Percentiles rank a stretch among this genome's conserved stretches.
Evolutionary conservation across 768 basidiomycete genomes (phyloP).

Genomic region (Lactarius hengduanensis): DNA sequence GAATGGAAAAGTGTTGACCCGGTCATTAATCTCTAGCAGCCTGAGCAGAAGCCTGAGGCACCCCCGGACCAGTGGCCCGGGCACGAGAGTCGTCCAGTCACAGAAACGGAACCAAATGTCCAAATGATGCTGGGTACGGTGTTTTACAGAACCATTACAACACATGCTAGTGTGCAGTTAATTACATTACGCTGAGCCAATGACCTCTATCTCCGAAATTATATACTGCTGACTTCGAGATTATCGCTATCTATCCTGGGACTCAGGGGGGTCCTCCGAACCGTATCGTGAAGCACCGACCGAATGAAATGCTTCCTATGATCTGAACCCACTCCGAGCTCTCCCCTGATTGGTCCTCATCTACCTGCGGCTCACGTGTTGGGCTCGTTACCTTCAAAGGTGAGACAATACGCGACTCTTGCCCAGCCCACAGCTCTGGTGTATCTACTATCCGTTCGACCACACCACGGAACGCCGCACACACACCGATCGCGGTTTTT

Average conservation of each 20-base stretch:
- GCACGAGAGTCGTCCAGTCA: no score
- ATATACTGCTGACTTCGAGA: no score
- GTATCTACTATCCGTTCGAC: conserved; percentile 81
- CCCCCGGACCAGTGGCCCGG: no score
- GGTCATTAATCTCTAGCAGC: no score
- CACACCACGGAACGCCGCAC: conserved; percentile 69
- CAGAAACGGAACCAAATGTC: no score
- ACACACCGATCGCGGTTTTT: conserved; percentile 82
- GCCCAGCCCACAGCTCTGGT: conserved; percentile 68
- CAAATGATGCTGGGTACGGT: no score
- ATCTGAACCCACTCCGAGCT: not conserved
- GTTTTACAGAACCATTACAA: no score
- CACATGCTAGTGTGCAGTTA: no score
- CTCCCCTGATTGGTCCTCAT: not conserved
- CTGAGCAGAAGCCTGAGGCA: no score
- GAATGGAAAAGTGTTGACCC: no score
- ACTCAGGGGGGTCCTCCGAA: not conserved
- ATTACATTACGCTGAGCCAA: no score
- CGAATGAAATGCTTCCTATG: conserved; percentile 1
- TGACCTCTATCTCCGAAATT: no score
- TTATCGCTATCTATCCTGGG: conserved; percentile 1
- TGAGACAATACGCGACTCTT: conserved; percentile 28
- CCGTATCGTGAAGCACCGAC: not conserved
- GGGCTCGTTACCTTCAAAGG: conserved; percentile 19
- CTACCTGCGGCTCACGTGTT: not conserved